Evolutionary conservation across 306 rosid species (phyloP).

Genomic region (Parietaria judaica): DNA sequence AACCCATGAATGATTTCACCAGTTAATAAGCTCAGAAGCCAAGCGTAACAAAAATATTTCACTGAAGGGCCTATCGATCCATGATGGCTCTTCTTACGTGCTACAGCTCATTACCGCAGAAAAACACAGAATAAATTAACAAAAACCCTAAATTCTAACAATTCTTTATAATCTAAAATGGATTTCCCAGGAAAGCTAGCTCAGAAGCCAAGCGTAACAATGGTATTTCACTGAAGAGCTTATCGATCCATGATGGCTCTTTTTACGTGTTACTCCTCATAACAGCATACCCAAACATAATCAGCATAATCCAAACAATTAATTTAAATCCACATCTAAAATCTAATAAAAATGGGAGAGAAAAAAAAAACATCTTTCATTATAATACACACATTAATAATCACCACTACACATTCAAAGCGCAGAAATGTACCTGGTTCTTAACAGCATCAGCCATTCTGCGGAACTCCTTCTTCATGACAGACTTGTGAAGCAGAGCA

Average conservation of each 20-base stretch:
- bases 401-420: neutral
- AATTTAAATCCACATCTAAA: too few relatives aligned
- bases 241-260: slow-evolving; percentile 2
- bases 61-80: slow-evolving; percentile 25
- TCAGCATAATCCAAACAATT: too few relatives aligned
- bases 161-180: too few relatives aligned
- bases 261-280: slow-evolving; percentile 49
- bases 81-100: slow-evolving; percentile 29
- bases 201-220: slow-evolving; percentile 65
- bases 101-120: slow-evolving; percentile 42
- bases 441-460: slow-evolving; percentile 72
- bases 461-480: slow-evolving; percentile 80
- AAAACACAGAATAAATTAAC: too few relatives aligned
- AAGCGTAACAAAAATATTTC: slow-evolving; percentile 55
- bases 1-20: neutral
- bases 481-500: slow-evolving; percentile 69
- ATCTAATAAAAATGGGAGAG: too few relatives aligned
- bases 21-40: slow-evolving; percentile 35
- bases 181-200: neutral
- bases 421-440: slow-evolving; percentile 52
- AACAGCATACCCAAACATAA: slow-evolving; percentile 19
- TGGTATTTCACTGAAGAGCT: slow-evolving; percentile 35
- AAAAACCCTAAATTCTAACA: too few relatives aligned
- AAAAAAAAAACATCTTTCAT: too few relatives aligned
- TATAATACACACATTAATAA: neutral